Percentiles rank a stretch among this genome's conserved stretches.
These are phyloP conservation scores for Apium graveolens DNA, from an alignment of 129 eudicot genomes.

Conservation along the genomic window DNA sequence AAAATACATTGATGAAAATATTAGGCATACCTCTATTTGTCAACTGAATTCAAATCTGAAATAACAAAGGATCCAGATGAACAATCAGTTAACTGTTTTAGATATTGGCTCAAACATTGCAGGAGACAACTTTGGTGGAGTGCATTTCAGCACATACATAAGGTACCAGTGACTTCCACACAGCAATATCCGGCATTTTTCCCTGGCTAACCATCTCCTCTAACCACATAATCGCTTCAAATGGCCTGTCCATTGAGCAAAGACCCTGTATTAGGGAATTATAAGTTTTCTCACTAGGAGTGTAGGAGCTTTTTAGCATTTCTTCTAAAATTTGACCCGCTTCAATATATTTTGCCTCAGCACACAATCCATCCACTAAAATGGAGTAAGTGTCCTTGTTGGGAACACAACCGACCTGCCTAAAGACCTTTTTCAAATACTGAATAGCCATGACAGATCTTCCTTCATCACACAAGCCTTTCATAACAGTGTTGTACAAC, in stretches of 20 bases:
- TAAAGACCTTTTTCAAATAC: constrained; percentile 50
- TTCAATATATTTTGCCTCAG: constrained; percentile 53
- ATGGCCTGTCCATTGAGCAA: constrained; percentile 46
- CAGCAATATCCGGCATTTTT: constrained; percentile 40
- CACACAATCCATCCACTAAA: constrained; percentile 63
- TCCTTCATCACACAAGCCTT: constrained; percentile 56
- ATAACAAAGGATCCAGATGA: background rate
- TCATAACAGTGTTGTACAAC: constrained; percentile 49
- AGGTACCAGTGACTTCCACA: constrained; percentile 51
- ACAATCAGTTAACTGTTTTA: constrained; percentile 9
- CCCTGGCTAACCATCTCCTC: constrained; percentile 82
- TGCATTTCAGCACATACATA: constrained; percentile 28
- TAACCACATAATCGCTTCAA: constrained; percentile 73
- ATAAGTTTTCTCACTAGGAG: constrained; percentile 42
- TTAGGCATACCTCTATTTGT: background rate
- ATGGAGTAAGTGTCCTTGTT: constrained; percentile 48
- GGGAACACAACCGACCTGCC: constrained; percentile 56
- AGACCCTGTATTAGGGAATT: constrained; percentile 54
- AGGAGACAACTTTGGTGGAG: constrained; percentile 13
- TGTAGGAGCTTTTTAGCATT: constrained; percentile 49
- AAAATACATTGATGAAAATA: background rate
- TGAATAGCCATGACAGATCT: constrained; percentile 41
- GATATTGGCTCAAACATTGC: constrained; percentile 15
- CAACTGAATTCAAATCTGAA: background rate
- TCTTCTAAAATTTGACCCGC: constrained; percentile 67